Evolutionary conservation across 148 eudicot species (phyloP).

Genomic region (Mesembryanthemum crystallinum): DNA sequence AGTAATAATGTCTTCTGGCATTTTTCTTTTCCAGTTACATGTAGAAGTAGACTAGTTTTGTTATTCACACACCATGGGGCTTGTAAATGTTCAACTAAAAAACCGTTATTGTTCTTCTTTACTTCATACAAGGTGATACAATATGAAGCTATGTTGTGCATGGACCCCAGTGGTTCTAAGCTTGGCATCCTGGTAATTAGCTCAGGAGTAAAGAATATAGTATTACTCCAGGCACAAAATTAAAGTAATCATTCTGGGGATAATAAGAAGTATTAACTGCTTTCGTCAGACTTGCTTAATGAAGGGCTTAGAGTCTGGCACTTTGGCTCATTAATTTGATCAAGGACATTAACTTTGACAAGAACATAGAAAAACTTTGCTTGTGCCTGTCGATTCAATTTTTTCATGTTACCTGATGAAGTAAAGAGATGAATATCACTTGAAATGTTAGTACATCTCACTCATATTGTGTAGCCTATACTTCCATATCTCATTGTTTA

Average conservation of each 20-base stretch:
- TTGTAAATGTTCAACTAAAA: background rate
- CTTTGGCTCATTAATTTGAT: background rate
- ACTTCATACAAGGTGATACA: background rate
- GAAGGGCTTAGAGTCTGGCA: background rate
- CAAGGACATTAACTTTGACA: background rate
- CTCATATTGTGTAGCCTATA: background rate
- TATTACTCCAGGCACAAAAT: too few species aligned
- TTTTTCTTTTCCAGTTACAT: slow-evolving; percentile 6
- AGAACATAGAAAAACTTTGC: background rate
- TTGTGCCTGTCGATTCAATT: background rate
- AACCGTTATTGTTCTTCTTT: background rate
- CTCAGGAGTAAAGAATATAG: too few species aligned
- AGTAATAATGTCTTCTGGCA: slow-evolving; percentile 32
- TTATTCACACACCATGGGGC: background rate
- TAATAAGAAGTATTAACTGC: background rate
- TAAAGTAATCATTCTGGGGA: background rate
- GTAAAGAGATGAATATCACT: background rate
- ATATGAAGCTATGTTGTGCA: background rate
- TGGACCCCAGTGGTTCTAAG: background rate
- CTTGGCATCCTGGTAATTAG: background rate
- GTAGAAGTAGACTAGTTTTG: background rate
- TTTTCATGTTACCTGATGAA: background rate
- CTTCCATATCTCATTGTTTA: background rate
- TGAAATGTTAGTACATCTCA: background rate
- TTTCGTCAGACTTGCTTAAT: background rate